These are phyloP conservation scores for Neonectria magnoliae DNA, from an alignment of 2,329 filamentous ascomycete species.

Conservation along the genomic window DNA sequence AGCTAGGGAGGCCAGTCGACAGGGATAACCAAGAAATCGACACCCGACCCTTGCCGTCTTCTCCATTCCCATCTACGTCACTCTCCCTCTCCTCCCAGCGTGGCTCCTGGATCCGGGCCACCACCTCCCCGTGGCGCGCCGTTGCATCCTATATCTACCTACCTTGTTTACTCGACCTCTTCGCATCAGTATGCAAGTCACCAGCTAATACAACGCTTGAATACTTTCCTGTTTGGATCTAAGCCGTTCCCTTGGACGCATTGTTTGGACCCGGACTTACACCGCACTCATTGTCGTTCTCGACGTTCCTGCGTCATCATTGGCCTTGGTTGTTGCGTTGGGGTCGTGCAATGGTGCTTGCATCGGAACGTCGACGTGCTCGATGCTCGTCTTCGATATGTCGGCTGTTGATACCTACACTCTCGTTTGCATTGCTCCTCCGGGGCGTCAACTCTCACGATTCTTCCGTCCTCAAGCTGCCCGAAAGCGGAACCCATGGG, in stretches of 20 bases:
- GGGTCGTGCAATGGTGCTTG: constrained; percentile 29
- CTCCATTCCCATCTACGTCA: constrained; percentile 12
- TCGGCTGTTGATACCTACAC: constrained; percentile 32
- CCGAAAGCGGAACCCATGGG: constrained; percentile 40
- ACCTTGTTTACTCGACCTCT: background rate
- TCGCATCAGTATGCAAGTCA: background rate
- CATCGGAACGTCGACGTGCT: constrained; percentile 21
- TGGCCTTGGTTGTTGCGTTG: background rate
- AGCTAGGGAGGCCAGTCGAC: background rate
- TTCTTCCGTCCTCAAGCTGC: constrained; percentile 33
- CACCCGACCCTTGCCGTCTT: background rate
- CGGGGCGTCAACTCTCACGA: constrained; percentile 27
- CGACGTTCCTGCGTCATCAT: background rate
- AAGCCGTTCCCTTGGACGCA: background rate
- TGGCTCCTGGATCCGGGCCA: background rate
- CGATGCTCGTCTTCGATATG: constrained; percentile 33
- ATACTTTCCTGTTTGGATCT: constrained; percentile 19
- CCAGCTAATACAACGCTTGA: constrained; percentile 4
- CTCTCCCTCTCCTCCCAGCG: constrained; percentile 1
- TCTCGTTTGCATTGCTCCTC: constrained; percentile 37
- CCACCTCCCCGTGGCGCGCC: background rate
- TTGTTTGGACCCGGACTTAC: constrained; percentile 2
- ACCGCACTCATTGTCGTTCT: background rate
- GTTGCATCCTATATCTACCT: background rate
- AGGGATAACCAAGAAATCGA: constrained; percentile 24